A percentile compares a stretch with the other conserved stretches of the same genome.
Evolutionary conservation across 306 rosid genomes (phyloP).

Genomic region (Prunus mongolica): DNA sequence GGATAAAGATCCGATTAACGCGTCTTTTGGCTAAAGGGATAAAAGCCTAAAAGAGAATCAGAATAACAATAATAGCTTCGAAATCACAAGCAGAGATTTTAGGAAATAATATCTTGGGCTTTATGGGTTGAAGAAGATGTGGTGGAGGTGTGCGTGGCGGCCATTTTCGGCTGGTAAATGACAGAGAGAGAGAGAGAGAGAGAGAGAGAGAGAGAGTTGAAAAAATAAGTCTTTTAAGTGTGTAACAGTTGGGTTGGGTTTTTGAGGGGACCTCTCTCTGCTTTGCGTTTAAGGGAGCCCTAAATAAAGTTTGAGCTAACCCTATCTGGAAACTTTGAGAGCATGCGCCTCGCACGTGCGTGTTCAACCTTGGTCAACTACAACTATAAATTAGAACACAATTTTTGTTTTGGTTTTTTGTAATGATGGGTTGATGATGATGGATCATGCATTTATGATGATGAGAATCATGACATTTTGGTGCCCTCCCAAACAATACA

Average conservation of each 20-base stretch:
- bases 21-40: background rate
- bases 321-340: background rate
- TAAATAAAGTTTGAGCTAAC: background rate
- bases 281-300: background rate
- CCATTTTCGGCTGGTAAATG: slow-evolving; percentile 43
- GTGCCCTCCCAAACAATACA: background rate
- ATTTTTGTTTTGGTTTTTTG: background rate
- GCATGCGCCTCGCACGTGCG: slow-evolving; percentile 9
- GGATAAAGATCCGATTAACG: background rate
- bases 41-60: background rate
- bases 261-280: background rate
- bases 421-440: background rate
- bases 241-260: background rate
- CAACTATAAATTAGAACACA: background rate
- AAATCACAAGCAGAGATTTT: background rate
- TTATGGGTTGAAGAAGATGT: background rate
- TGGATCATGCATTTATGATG: background rate
- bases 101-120: background rate
- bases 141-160: slow-evolving; percentile 30
- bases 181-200: background rate
- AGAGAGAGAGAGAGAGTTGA: slow-evolving; percentile 16
- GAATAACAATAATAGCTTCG: background rate
- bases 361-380: background rate
- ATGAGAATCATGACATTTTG: background rate
- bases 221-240: background rate